Conservation (phyloP, 1,139 yeast species). For the Williopsis jadinii region DNA sequence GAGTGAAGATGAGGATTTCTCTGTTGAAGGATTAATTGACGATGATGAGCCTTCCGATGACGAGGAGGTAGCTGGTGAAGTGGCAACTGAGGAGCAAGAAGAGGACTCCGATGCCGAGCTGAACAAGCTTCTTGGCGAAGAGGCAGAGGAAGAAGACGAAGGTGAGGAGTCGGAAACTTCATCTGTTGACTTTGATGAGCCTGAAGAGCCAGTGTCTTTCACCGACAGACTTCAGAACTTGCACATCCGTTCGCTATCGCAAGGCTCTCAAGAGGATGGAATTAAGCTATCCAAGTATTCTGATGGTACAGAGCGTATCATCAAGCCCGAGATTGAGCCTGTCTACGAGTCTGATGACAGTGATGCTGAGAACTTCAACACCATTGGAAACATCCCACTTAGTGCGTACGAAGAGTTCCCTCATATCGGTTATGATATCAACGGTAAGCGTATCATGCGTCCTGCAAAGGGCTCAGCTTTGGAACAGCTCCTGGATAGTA, state of each 20-base stretch:
- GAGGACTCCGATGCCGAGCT: slow-evolving; percentile 58
- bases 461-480: slow-evolving; percentile 96
- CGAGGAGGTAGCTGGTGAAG: slow-evolving; percentile 25
- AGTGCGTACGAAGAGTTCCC: slow-evolving; percentile 97
- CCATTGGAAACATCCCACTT: slow-evolving; percentile 89
- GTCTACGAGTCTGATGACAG: slow-evolving; percentile 90
- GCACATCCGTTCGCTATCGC: slow-evolving; percentile 43
- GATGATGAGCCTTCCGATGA: slow-evolving; percentile 8
- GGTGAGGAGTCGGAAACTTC: slow-evolving; percentile 25
- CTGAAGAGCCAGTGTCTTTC: slow-evolving; percentile 42
- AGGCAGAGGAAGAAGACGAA: slow-evolving; percentile 25
- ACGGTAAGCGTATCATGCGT: slow-evolving; percentile 96
- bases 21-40: slow-evolving; percentile 15
- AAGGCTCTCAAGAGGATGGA: slow-evolving; percentile 29
- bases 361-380: slow-evolving; percentile 76
- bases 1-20: slow-evolving; percentile 18
- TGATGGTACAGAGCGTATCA: slow-evolving; percentile 70
- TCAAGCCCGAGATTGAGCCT: slow-evolving; percentile 88
- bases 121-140: slow-evolving; percentile 49
- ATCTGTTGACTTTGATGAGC: slow-evolving; percentile 38
- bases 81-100: slow-evolving; percentile 28
- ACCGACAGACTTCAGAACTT: slow-evolving; percentile 51
- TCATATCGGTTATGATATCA: slow-evolving; percentile 93
- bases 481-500: slow-evolving; percentile 79
- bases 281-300: slow-evolving; percentile 49